Conservation (phyloP, 169 alveolate species). For the Babesia divergens region DNA sequence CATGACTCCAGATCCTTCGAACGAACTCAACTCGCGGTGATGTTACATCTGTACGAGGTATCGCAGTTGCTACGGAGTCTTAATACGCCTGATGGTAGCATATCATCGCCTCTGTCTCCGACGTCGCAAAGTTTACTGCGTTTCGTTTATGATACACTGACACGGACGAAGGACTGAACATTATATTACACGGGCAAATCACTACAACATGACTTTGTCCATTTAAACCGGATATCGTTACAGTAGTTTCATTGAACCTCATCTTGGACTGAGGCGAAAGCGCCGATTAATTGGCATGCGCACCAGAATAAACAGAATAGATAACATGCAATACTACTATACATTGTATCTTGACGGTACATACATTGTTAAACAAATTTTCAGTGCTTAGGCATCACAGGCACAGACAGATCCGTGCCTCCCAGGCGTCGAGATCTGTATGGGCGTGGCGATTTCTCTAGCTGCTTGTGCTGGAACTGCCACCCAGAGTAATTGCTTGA, state of each 20-base stretch:
- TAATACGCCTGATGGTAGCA: background rate
- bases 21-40: conserved; percentile 24
- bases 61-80: background rate
- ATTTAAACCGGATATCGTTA: no score
- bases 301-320: no score
- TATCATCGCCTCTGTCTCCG: conserved; percentile 1
- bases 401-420: conserved; percentile 72
- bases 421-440: conserved; percentile 60
- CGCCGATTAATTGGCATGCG: no score
- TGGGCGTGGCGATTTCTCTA: conserved; percentile 61
- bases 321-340: no score
- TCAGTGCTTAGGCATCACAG: conserved; percentile 68
- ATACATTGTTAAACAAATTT: no score
- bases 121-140: background rate
- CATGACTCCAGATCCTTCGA: background rate
- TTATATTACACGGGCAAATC: no score
- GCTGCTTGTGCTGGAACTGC: conserved; percentile 34
- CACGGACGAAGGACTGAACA: conserved; percentile 3
- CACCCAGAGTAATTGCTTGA: conserved; percentile 68
- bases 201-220: no score
- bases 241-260: no score
- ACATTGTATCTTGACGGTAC: no score
- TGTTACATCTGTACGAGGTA: conserved; percentile 28
- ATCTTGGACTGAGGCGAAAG: no score
- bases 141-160: conserved; percentile 17